Evolutionary conservation across 1,284 basidiomycete genomes (phyloP).

Genomic region (Rhodofomes roseus): DNA sequence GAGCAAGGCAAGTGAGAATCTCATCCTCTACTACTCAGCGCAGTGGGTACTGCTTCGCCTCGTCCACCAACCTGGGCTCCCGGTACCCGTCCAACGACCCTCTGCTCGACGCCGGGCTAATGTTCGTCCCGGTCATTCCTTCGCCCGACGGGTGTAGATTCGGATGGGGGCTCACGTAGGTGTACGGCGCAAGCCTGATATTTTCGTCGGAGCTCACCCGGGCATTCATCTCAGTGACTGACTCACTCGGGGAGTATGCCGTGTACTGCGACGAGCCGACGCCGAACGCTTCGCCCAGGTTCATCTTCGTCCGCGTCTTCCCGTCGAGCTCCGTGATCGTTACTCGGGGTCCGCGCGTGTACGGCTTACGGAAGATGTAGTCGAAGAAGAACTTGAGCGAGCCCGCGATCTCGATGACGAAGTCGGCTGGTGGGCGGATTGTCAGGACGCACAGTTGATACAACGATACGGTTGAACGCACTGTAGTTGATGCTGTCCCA

Average conservation of each 20-base stretch:
- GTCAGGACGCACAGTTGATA: not conserved
- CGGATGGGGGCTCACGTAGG: constrained; percentile 18
- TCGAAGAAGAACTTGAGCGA: constrained; percentile 63
- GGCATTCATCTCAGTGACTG: constrained; percentile 8
- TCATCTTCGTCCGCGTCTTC: constrained; percentile 23
- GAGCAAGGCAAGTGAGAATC: not conserved
- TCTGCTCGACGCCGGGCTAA: not conserved
- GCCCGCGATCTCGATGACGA: constrained; percentile 55
- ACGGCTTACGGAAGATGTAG: constrained; percentile 42
- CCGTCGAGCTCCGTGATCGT: constrained; percentile 23
- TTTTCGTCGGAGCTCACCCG: constrained; percentile 42
- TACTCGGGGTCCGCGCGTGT: constrained; percentile 37
- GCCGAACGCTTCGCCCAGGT: constrained; percentile 54
- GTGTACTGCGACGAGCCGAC: constrained; percentile 22
- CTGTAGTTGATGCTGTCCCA: constrained; percentile 79
- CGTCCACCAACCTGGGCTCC: not conserved
- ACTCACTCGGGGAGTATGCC: constrained; percentile 9
- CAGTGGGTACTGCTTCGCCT: not conserved
- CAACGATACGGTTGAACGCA: constrained; percentile 28
- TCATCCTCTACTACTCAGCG: not conserved
- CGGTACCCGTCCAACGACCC: not conserved
- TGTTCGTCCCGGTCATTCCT: not conserved
- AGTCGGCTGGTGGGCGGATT: constrained; percentile 47
- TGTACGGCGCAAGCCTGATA: constrained; percentile 42
- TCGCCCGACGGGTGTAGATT: not conserved